These are phyloP conservation scores for Lipomyces spencermartinsiae DNA, from an alignment of 805 yeast genomes.

Conservation along the genomic window DNA sequence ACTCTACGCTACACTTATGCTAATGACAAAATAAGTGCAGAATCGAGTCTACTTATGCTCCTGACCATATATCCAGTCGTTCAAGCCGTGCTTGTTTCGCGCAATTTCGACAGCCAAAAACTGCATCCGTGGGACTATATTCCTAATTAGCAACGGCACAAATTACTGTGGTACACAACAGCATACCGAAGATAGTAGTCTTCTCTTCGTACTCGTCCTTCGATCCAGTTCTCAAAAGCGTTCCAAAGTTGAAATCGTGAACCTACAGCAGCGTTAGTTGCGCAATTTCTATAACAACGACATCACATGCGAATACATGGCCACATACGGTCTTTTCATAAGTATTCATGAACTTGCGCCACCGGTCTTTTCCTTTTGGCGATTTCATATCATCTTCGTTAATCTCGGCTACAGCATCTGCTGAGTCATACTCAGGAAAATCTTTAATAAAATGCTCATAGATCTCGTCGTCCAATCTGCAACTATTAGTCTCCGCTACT, in stretches of 20 bases:
- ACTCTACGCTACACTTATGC: not conserved
- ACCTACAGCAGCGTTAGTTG: conserved; percentile 46
- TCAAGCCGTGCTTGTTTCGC: conserved; percentile 86
- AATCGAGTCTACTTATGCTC: conserved; percentile 4
- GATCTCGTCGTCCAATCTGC: conserved; percentile 49
- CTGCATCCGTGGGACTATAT: conserved; percentile 74
- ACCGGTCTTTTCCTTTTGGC: conserved; percentile 76
- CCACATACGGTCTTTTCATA: conserved; percentile 64
- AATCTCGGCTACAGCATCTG: conserved; percentile 60
- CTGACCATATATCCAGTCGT: conserved; percentile 77
- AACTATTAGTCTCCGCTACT: not conserved
- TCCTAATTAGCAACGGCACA: not conserved
- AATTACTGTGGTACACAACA: not conserved
- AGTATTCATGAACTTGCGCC: conserved; percentile 86
- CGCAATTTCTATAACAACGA: not conserved
- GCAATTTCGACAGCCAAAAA: conserved; percentile 94
- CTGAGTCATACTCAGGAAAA: conserved; percentile 87
- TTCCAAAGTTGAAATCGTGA: conserved; percentile 95
- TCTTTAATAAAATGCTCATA: conserved; percentile 55
- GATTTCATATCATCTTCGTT: conserved; percentile 84
- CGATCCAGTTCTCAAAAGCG: conserved; percentile 78
- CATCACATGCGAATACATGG: not conserved
- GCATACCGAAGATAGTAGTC: conserved; percentile 73
- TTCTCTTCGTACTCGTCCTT: conserved; percentile 79
- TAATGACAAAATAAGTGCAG: not conserved